Base-by-base conservation (phyloP, 2,329 filamentous ascomycete species). In the Hypocrella siamensis region DNA sequence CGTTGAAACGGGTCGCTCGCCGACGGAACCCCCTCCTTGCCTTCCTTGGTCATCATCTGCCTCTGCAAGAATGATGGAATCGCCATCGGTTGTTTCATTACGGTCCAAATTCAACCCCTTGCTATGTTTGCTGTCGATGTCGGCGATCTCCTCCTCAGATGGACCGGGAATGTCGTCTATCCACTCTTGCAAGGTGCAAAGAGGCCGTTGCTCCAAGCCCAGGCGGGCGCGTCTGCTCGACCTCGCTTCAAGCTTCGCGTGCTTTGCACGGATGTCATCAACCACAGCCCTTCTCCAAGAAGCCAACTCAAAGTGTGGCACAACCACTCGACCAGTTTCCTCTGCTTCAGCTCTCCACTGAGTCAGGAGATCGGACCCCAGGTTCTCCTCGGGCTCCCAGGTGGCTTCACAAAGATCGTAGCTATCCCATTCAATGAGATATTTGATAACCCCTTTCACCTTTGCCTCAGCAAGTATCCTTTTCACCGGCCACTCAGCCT, bases 311-410 rank as follows among this genome's bases (percentile, higher is more conserved):
- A 63, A 63, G 1, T 49, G 48, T 11, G 47, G 26, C 9, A 46
- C 38, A 7, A 46, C 42, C 10, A 56, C 54, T 6, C 44, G 43
- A 4, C 43, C 46, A 8, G 55, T 48, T 6, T 48, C 45, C n/a
- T 44, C 40, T 40, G 61, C 63, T 5, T 46, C 53, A 17, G 51
- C 44, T 30, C 54, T 46, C 68, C 68, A 72, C 3, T 55, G 44
- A 0, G 43, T 36, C 3, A 60, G 42, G 5, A 69, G 46, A 0
- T 50, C 49, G 3, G 46, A 38, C 1, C 48, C 49, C 4, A 72
- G 43, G 33, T 68, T 51, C 5, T 55, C 46, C 8, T 45, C 39
- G 0, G 67, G 65, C 39, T 74, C 68, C 68, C 68, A 74, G 3
- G 51, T 53, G 28, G 53, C 52, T n/a, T 52, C 46, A 19, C 41